These are phyloP conservation scores for Gomphus sp. DNA, from an alignment of 1,284 basidiomycete genomes.

Conservation along the genomic window DNA sequence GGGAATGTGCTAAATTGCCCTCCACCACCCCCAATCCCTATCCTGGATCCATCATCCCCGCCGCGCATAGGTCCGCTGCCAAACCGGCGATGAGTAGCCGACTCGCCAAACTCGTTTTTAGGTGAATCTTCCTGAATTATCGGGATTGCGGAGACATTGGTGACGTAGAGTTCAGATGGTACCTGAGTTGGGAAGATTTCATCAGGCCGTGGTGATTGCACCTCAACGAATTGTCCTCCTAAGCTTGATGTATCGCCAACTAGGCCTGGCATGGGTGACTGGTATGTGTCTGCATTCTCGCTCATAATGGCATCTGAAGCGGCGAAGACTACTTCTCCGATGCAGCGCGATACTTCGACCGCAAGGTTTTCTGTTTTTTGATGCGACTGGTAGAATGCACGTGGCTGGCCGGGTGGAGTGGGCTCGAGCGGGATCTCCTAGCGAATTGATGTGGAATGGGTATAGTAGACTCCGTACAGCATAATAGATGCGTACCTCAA, in stretches of 20 bases:
- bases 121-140: neutral
- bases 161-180: neutral
- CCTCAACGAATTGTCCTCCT: neutral
- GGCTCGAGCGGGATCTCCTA: constrained; percentile 75
- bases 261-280: neutral
- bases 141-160: neutral
- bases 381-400: constrained; percentile 52
- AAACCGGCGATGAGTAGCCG: constrained; percentile 8
- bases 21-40: constrained; percentile 6
- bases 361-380: constrained; percentile 52
- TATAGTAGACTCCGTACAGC: neutral
- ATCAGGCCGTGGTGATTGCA: neutral
- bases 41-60: constrained; percentile 11
- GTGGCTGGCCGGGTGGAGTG: constrained; percentile 74
- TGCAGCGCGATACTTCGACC: constrained; percentile 51
- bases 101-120: constrained; percentile 14
- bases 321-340: constrained; percentile 46
- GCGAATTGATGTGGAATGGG: constrained; percentile 8
- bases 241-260: neutral
- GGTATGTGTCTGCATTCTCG: neutral
- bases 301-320: constrained; percentile 11
- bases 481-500: constrained; percentile 36
- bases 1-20: constrained; percentile 15
- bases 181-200: neutral
- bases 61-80: constrained; percentile 11